phyloP scores from a whole-genome alignment of 805 yeast species.

The Tetrapisispora pingtungensis region DNA sequence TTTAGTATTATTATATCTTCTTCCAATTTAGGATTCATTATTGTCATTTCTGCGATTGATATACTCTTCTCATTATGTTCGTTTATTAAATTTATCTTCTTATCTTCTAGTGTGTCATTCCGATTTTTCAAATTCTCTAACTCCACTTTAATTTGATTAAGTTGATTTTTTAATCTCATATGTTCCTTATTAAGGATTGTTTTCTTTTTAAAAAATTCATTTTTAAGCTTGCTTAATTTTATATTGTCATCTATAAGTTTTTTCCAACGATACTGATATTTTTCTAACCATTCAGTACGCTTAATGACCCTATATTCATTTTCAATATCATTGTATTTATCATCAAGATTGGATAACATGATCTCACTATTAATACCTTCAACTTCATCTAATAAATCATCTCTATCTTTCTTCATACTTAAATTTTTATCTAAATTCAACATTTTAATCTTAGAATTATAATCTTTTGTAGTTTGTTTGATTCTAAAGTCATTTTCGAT shows the following conservation, averaged over 20 bases:
- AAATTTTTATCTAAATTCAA: slow-evolving; percentile 30
- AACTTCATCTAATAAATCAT: slow-evolving; percentile 20
- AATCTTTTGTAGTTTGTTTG: slow-evolving; percentile 28
- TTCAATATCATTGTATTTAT: slow-evolving; percentile 13
- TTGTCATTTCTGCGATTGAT: too few relatives aligned
- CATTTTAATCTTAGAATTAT: slow-evolving; percentile 31
- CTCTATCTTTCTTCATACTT: slow-evolving; percentile 26
- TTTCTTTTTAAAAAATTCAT: slow-evolving; percentile 6
- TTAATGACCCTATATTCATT: slow-evolving; percentile 9
- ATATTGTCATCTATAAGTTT: slow-evolving; percentile 25
- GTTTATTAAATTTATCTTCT: too few relatives aligned
- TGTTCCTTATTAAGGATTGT: neutral
- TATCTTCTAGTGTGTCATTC: neutral
- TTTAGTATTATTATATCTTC: neutral
- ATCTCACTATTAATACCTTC: slow-evolving; percentile 23
- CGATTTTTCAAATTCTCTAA: neutral
- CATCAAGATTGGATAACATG: slow-evolving; percentile 8
- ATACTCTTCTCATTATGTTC: too few relatives aligned
- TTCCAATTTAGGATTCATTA: neutral
- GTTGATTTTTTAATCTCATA: too few relatives aligned
- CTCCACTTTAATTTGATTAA: neutral
- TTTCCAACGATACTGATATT: slow-evolving; percentile 21
- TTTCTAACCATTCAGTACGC: slow-evolving; percentile 19
- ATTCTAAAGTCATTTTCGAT: slow-evolving; percentile 32
- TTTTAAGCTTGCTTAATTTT: slow-evolving; percentile 16